These are phyloP conservation scores for Ogataea dorogensis DNA, from an alignment of 805 yeast genomes.

Conservation along the genomic window DNA sequence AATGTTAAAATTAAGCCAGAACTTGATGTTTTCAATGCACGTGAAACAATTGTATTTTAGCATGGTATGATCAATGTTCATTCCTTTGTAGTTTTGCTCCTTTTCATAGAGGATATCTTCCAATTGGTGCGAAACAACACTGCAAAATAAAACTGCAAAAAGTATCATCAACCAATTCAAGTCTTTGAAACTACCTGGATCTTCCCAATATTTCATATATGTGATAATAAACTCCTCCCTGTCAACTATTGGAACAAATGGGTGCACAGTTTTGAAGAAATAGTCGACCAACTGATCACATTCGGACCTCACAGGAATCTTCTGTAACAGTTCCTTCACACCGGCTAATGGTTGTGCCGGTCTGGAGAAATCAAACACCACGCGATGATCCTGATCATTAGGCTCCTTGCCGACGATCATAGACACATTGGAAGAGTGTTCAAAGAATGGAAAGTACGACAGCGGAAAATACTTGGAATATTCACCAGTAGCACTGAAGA, in stretches of 20 bases:
- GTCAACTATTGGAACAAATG: conserved; percentile 25
- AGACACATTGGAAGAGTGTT: conserved; percentile 21
- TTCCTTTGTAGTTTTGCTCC: background rate
- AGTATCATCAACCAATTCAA: conserved; percentile 17
- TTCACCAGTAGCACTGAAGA: conserved; percentile 24
- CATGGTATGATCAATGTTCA: conserved; percentile 10
- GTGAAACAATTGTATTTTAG: conserved; percentile 17
- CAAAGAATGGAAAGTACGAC: conserved; percentile 21
- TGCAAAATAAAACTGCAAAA: conserved; percentile 23
- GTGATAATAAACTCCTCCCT: conserved; percentile 20
- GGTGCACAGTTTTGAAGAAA: conserved; percentile 21
- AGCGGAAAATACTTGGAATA: conserved; percentile 25
- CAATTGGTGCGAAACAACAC: conserved; percentile 17
- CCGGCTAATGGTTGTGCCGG: conserved; percentile 15
- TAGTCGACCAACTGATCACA: conserved; percentile 20
- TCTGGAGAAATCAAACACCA: conserved; percentile 21
- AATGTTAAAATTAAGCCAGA: conserved; percentile 14
- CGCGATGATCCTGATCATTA: conserved; percentile 8
- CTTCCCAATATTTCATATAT: conserved; percentile 19
- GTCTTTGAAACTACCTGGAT: conserved; percentile 9
- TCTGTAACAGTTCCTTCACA: conserved; percentile 7
- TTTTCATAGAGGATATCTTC: conserved; percentile 1
- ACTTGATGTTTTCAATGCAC: conserved; percentile 22
- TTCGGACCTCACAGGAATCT: conserved; percentile 13
- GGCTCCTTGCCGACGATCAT: conserved; percentile 12